phyloP scores from a whole-genome alignment of 306 rosid species.

The Trifolium subterraneum region DNA sequence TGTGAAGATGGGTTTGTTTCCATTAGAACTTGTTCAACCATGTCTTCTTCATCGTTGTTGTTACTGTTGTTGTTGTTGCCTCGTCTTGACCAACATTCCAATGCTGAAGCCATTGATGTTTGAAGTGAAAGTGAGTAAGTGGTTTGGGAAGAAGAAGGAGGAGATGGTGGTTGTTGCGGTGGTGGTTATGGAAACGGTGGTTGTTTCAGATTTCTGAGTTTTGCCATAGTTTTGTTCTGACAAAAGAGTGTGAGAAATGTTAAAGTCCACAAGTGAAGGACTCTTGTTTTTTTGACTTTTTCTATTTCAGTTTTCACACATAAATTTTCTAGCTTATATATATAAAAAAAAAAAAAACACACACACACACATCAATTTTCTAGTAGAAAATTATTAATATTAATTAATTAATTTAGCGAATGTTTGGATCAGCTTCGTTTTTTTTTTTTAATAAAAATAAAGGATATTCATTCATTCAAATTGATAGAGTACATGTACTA shows the following conservation, averaged over 20 bases:
- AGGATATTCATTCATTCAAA: no score
- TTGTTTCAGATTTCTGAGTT: slow-evolving; percentile 10
- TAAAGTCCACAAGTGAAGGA: slow-evolving; percentile 4
- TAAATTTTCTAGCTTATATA: no score
- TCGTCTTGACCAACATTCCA: slow-evolving; percentile 94
- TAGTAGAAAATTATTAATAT: no score
- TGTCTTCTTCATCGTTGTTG: slow-evolving; percentile 50
- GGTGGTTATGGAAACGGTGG: not conserved
- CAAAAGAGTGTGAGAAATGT: not conserved
- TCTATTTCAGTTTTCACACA: not conserved
- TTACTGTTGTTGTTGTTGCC: slow-evolving; percentile 47
- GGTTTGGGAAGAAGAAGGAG: not conserved
- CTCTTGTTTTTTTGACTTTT: not conserved
- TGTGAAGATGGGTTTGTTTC: slow-evolving; percentile 50
- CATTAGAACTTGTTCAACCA: slow-evolving; percentile 84
- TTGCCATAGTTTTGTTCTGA: not conserved
- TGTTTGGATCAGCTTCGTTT: no score
- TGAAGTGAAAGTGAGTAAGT: not conserved
- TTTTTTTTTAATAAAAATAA: no score
- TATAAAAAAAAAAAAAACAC: no score
- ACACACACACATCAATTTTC: not conserved
- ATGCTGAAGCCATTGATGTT: slow-evolving; percentile 71
- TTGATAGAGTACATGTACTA: no score
- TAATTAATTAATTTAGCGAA: no score
- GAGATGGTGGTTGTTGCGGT: not conserved